Evolutionary conservation across 2,329 filamentous ascomycete species (phyloP).

Genomic region (Apiospora saccharicola): DNA sequence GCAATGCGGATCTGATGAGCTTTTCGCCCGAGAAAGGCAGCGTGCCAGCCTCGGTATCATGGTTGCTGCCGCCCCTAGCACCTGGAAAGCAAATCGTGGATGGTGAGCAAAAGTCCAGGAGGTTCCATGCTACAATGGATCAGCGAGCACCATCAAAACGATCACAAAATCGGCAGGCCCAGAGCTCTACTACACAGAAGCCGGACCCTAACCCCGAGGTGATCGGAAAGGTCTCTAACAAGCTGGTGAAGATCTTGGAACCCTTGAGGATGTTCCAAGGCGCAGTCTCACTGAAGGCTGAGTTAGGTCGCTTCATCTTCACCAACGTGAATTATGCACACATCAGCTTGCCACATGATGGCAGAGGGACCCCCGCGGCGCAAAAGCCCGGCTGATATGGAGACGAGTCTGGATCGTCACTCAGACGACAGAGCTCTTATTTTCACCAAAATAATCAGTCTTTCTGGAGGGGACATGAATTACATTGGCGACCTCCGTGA

Average conservation of each 20-base stretch:
- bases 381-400: slow-evolving; percentile 15
- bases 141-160: slow-evolving; percentile 1
- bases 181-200: neutral
- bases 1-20: neutral
- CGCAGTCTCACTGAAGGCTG: slow-evolving; percentile 23
- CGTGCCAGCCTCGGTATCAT: neutral
- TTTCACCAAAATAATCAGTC: slow-evolving; percentile 24
- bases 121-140: slow-evolving; percentile 6
- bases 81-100: neutral
- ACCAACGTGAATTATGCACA: slow-evolving; percentile 13
- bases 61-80: slow-evolving; percentile 2
- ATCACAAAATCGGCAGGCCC: neutral
- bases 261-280: slow-evolving; percentile 27
- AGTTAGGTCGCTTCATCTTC: slow-evolving; percentile 27
- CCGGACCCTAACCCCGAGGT: slow-evolving; percentile 11
- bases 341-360: slow-evolving; percentile 23
- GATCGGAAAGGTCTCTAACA: slow-evolving; percentile 22
- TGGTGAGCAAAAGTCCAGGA: neutral
- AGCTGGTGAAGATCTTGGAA: slow-evolving; percentile 23
- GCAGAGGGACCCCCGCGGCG: neutral
- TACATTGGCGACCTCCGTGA: slow-evolving; percentile 20
- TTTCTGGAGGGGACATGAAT: slow-evolving; percentile 27
- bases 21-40: slow-evolving; percentile 20
- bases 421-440: neutral
- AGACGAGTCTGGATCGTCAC: slow-evolving; percentile 20